Base-by-base conservation (phyloP, 306 rosid genomes). In the Vicia sativa region DNA sequence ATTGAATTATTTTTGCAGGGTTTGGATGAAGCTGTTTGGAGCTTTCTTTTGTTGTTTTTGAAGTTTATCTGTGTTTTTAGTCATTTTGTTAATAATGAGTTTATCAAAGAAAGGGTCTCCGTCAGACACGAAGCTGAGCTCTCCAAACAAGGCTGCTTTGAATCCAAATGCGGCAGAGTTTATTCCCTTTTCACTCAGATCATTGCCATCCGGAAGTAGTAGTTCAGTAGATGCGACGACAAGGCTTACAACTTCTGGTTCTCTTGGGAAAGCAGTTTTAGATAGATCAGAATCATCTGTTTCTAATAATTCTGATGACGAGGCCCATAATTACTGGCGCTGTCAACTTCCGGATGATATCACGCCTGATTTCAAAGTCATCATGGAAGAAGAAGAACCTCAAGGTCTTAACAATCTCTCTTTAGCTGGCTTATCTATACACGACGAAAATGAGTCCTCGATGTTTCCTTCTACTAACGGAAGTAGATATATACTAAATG, bases 161-260 rank as follows among this genome's bases (percentile, higher is more conserved):
- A 92, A 92, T 80, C 98, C 98, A 45, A 90, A 92, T 87, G 98
- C 98, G 4, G 98, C 96, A n/a, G 98, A 87, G 78, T 92, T 92
- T 28, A 52, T 92, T 62, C 98, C 98, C 39, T 89, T 82, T 68
- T 37, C 89, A 60, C 89, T 87, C 73, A 83, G 98, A 79, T 84
- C 96, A 52, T 54, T 84, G 11, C 76, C 92, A 58, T 79, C 89
- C 53, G 92, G 92, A 77, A 84, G 89, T 79, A 57, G 79, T 62
- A 80, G 91, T 66, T 64, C 68, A 6, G 78, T 72, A 34, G 93
- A 92, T 67, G 83, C 72, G 3, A 16, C 81, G 31, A n/a, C 83
- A 6, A 74, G 79, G 72, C 59, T 81, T 37, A 49, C 85, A 57
- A n/a, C 89, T 43, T 29, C 91, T 48, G 87, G 87, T 55, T 46